Conservation (phyloP, 495 filamentous ascomycete genomes). For the Talaromyces proteolyticus region DNA sequence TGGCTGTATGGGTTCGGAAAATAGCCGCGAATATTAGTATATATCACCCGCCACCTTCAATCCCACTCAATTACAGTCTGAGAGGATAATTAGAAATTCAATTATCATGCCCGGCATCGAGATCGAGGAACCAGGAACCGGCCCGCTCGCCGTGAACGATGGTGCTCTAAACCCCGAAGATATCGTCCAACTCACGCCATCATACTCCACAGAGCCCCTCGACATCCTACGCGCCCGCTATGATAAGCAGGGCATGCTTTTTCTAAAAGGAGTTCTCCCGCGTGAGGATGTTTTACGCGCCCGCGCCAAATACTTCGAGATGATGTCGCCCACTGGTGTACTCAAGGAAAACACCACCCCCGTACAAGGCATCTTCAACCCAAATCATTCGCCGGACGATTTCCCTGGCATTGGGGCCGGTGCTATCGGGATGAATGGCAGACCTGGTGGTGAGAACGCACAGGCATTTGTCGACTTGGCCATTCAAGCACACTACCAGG, state of each 20-base stretch:
- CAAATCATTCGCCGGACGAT: constrained; percentile 32
- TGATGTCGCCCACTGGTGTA: constrained; percentile 47
- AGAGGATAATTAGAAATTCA: too few species aligned
- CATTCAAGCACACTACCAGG: constrained; percentile 48
- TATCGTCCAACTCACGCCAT: constrained; percentile 36
- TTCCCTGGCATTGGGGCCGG: constrained; percentile 56
- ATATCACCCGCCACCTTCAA: too few species aligned
- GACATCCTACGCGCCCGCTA: constrained; percentile 45
- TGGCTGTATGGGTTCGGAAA: too few species aligned
- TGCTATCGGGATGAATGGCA: constrained; percentile 39
- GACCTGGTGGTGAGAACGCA: constrained; percentile 36
- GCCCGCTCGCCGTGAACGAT: constrained; percentile 41
- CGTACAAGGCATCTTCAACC: constrained; percentile 48
- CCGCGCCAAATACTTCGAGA: constrained; percentile 51
- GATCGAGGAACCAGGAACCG: neutral
- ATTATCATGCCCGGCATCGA: neutral
- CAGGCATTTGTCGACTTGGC: constrained; percentile 48
- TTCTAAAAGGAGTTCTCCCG: constrained; percentile 53
- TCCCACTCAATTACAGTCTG: too few species aligned
- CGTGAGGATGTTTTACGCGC: constrained; percentile 50
- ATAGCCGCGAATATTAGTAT: too few species aligned
- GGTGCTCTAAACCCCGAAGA: constrained; percentile 44
- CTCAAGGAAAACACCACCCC: constrained; percentile 38
- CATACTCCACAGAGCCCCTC: constrained; percentile 28
- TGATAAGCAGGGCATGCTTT: constrained; percentile 54